A percentile compares a stretch with the other conserved stretches of the same genome.
Evolutionary conservation across 192 early-diverging fungal genomes (phyloP).

Genomic region (Coemansia javaensis): DNA sequence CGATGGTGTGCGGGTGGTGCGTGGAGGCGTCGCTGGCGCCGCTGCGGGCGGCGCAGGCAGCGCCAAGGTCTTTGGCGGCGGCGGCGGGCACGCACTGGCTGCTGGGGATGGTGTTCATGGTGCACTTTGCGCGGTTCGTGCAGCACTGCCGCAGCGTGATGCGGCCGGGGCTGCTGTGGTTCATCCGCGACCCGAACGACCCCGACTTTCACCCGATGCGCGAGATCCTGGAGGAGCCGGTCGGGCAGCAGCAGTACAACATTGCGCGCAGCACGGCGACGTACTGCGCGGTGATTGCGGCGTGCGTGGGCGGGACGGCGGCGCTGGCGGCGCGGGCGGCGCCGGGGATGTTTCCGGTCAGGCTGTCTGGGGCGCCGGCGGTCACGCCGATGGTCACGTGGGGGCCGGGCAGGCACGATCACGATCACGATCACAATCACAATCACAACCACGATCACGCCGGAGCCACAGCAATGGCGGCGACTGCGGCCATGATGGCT

Average conservation of each 20-base stretch:
- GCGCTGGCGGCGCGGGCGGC: conserved; percentile 3
- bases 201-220: conserved; percentile 90
- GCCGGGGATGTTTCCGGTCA: conserved; percentile 23
- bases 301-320: conserved; percentile 63
- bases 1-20: conserved; percentile 79
- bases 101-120: conserved; percentile 89
- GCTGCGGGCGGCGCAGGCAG: conserved; percentile 56
- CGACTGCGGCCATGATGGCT: conserved; percentile 48
- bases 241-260: conserved; percentile 74
- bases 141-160: conserved; percentile 73
- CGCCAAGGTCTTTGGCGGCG: too few species aligned
- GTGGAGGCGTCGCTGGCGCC: conserved; percentile 80
- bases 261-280: conserved; percentile 75
- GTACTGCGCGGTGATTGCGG: conserved; percentile 74
- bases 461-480: too few species aligned
- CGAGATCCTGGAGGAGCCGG: conserved; percentile 82
- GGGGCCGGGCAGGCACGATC: too few species aligned
- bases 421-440: too few species aligned
- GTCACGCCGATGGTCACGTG: conserved; percentile 54
- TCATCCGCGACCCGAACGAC: conserved; percentile 95
- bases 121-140: conserved; percentile 86
- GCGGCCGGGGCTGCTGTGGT: conserved; percentile 95
- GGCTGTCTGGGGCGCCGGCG: conserved; percentile 68
- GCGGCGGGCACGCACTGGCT: conserved; percentile 97
- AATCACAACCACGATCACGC: too few species aligned